Evolutionary conservation across 768 basidiomycete species (phyloP).

Genomic region (Heimioporus sp.): DNA sequence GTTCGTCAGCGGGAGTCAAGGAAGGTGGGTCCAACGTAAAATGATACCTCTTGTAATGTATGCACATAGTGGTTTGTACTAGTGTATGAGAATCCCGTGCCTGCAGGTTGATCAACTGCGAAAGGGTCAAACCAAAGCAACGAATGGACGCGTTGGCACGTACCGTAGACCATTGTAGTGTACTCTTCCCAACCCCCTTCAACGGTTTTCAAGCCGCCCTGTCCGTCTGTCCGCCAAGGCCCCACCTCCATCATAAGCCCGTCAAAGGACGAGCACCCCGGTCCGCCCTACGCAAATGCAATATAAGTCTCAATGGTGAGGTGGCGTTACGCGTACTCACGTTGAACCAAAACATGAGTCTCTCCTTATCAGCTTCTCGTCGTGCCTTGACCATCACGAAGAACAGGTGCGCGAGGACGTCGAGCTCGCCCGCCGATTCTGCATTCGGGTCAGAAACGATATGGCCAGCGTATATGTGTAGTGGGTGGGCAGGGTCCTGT

Average conservation of each 20-base stretch:
- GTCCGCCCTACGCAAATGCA: slow-evolving; percentile 66
- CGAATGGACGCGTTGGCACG: slow-evolving; percentile 29
- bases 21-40: slow-evolving; percentile 4
- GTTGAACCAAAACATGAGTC: slow-evolving; percentile 97
- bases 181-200: slow-evolving; percentile 99
- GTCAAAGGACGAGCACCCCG: slow-evolving; percentile 96
- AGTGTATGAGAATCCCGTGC: slow-evolving; percentile 91
- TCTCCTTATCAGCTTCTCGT: slow-evolving; percentile 82
- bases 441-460: slow-evolving; percentile 74
- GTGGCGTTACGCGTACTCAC: slow-evolving; percentile 40
- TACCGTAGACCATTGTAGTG: slow-evolving; percentile 88
- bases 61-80: slow-evolving; percentile 84
- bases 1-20: background rate
- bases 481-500: slow-evolving; percentile 63
- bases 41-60: slow-evolving; percentile 62
- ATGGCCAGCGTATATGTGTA: slow-evolving; percentile 86
- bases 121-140: slow-evolving; percentile 8
- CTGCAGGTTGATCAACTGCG: slow-evolving; percentile 95
- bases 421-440: slow-evolving; percentile 46
- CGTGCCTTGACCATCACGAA: slow-evolving; percentile 90
- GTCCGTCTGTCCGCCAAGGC: slow-evolving; percentile 78
- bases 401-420: slow-evolving; percentile 75
- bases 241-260: slow-evolving; percentile 99
- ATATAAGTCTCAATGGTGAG: background rate
- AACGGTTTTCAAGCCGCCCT: slow-evolving; percentile 65